Evolutionary conservation across 495 filamentous ascomycete genomes (phyloP), one percentile per base, ranked within the genome.

Genomic region (Lophiotrema nucula): DNA sequence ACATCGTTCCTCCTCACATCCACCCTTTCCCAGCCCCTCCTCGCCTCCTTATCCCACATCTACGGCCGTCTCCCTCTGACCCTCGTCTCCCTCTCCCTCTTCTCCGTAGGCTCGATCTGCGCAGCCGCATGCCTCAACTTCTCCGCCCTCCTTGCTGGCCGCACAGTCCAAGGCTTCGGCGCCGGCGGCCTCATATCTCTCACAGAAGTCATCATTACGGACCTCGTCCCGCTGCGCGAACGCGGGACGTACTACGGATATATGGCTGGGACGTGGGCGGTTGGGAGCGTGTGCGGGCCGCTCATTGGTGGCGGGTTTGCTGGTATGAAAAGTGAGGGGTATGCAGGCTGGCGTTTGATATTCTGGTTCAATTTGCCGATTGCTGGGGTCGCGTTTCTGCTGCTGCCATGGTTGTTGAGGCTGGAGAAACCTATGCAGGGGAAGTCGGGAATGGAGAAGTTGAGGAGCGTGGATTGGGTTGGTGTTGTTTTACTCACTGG

Each of bases 111-210:
- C 1, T 79, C 83, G 1, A 75, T 86, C 1, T 67, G 86, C 18
- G 79, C 77, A 44, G 81, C 76, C 3, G 70, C 84, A 4, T 77
- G 84, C 0, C 71, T 76, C 43, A 77, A 77, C 58, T 81, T 89
- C 33, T 72, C 72, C 3, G 63, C 79, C 18, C 70, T 90, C 26
- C 75, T 89, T 24, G 72, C 81, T 35, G 86, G 86, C 2, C 80
- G 87, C 23, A 73, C 79, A 0, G 68, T 89, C 13, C 87, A 90
- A 48, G 87, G 87, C n/a, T 70, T 86, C 19, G 87, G 86, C 18
- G 84, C 83, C 18, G 86, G 87, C 22, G 86, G 86, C 0, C 74
- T 86, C 6, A 75, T 82, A 33, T 76, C 77, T 5, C 69, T 88
- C 21, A 81, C 80, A 2, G 80, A 86, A 58, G 77, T 88, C 43